Base-by-base conservation (phyloP, 2,329 filamentous ascomycete species). In the Penicillium sclerotiorum region DNA sequence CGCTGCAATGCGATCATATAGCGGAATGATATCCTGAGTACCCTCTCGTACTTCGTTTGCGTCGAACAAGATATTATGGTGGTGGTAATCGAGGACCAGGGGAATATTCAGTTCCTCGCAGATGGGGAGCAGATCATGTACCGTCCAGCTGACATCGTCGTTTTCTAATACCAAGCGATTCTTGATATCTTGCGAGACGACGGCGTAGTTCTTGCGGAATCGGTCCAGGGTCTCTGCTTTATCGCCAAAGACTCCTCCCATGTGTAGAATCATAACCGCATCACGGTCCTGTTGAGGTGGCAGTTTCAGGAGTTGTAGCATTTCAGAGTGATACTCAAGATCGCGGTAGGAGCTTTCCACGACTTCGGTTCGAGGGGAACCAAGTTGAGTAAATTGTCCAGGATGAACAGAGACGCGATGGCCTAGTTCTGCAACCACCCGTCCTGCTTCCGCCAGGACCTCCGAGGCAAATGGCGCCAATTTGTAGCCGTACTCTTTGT, bases 31-130 rank as follows among this genome's bases (percentile, higher is more conserved):
- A 60, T 95, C 92, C 17, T 83, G 77, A 0, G 91, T 96, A 1
- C 92, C 91, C 71, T 96, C 92, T 2, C 91, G 85, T 39, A 95
- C 74, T 58, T 88, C 73, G 5, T 77, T 77, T 0, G 80, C 64
- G 66, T 95, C 89, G 62, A 95, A 95, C 8, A 95, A 75, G 59
- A 97, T 96, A 68, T 96, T 96, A 77, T 97, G 90, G 61, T 97
- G 93, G 65, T 97, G 93, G 60, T 84, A 97, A 69, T 97, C 93
- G 9, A 97, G 84, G 1, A 96, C 92, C 0, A 96, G 73, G 0
- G 93, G 93, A 32, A 97, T 96, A 65, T 93, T 89, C n/a, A 96
- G 77, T 70, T 96, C 91, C 69, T 97, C 89, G 65, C 93, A 97
- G 0, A 95, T 77, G 0, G 93, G 92, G 0, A 97, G 77, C 5